A percentile compares a stretch with the other conserved stretches of the same genome.
These are phyloP conservation scores for Xylariales sp. DNA, from an alignment of 2,329 filamentous ascomycete species.

Conservation along the genomic window DNA sequence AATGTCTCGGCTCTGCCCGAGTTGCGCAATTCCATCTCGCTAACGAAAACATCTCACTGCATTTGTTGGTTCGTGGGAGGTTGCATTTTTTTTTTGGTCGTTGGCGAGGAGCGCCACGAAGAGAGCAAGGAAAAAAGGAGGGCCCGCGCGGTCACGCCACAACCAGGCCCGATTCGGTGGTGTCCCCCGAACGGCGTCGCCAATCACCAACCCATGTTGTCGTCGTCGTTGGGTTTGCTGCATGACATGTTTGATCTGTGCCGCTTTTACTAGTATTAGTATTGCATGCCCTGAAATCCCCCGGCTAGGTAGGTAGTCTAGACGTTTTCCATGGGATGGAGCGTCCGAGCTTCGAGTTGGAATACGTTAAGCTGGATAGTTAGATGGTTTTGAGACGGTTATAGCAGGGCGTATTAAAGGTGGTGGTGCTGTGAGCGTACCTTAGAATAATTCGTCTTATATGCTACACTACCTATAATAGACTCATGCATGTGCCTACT, in stretches of 20 bases:
- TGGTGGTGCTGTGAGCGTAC: no score
- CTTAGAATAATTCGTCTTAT: no score
- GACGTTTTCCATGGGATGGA: background rate
- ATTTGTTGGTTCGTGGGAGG: background rate
- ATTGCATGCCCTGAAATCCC: background rate
- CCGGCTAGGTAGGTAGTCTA: no score
- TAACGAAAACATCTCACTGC: background rate
- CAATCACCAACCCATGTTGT: conserved; percentile 18
- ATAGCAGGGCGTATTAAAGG: no score
- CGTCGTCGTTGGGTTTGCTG: conserved; percentile 4
- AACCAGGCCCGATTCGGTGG: conserved; percentile 13
- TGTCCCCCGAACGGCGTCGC: conserved; percentile 6
- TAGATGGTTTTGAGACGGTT: no score
- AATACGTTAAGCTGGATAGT: no score
- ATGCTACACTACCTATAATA: no score
- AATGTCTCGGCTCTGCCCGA: no score
- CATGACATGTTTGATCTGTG: conserved; percentile 24
- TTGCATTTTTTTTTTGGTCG: conserved; percentile 3
- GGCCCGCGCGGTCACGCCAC: no score
- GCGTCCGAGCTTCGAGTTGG: background rate
- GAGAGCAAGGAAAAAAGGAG: no score
- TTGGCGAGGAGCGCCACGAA: no score
- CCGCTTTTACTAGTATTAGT: conserved; percentile 11
- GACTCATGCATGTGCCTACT: no score
- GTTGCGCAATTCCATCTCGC: background rate